Base-by-base conservation (phyloP, 768 basidiomycete species). In the Pulveroboletus sp. region DNA sequence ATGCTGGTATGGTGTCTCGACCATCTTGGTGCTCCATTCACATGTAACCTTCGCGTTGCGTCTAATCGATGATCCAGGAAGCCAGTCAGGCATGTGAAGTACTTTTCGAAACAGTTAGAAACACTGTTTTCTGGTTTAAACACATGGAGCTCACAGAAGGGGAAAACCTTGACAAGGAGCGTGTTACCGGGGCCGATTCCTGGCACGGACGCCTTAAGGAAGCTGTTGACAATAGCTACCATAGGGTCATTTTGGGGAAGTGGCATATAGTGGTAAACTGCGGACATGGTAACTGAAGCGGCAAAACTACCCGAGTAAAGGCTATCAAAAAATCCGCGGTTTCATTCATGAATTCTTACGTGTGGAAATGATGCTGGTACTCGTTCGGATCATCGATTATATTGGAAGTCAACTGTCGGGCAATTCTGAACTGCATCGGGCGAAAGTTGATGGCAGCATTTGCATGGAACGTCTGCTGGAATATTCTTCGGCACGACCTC, bases 61-160 rank as follows among this genome's bases (percentile, higher is more conserved):
- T 55, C 71, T 69, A 52, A 74, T 68, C n/a, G 49, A 50, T 5
- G 71, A 69, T 5, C 72, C 70, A 7, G 75, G 74, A 40, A 72
- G 53, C 73, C 73, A 75, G 16, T 58, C 65, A 58, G 52, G 51
- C 12, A 51, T 10, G 35, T 37, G n/a, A 13, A 33, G 37, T n/a
- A 59, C 58, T n/a, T 55, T 37, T 8, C 14, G 7, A 19, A 8
- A 14, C 23, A 2, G 43, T 8, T 16, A 14, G n/a, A 19, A 32
- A 14, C n/a, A 19, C 27, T 8, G 23, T 23, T 8, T 16, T 14
- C n/a, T 17, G 27, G 12, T 9, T 5, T 10, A 6, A 13, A 12
- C 17, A 33, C n/a, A 31, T n/a, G 6, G 6, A 14, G 19, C 58
- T 55, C n/a, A 59, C 53, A 25, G 27, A 59, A 58, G 2, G 58